Evolutionary conservation across 805 yeast species (phyloP), one percentile per base, ranked within the genome.

Genomic region (Candida parachauliodes): DNA sequence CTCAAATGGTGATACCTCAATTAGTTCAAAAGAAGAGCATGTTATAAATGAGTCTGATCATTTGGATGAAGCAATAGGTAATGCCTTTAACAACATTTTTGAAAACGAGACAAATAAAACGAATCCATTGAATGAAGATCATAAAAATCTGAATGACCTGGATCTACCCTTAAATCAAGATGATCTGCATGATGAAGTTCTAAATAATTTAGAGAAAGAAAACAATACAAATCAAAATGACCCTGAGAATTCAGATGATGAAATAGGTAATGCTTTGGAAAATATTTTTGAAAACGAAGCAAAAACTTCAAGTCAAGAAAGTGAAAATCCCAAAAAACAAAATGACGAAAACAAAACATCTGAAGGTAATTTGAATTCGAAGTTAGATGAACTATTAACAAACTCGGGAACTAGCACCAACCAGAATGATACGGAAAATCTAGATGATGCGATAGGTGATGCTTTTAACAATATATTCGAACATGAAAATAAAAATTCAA

Each of bases 51-150:
- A n/a, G n/a, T n/a, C n/a, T 24, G 62, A 37, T 12, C 49, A 53
- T 26, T 36, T 57, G 17, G 54, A 51, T 10, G 53, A 47, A 20
- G 63, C 60, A 15, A 60, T 60, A 17, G 66, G 64, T 4, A 47
- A 55, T 34, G 66, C 60, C 3, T 56, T 60, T 40, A 29, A 34
- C 18, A 20, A 34, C 17, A 33, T 35, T 1, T 27, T n/a, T 32
- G 33, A 19, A 10, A 31, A 29, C 5, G 32, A 24, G 15, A 14
- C 16, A 32, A 40, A 9, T 37, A 27, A 10, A 21, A 32, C 22
- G 22, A 20, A 20, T n/a, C n/a, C n/a, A n/a, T n/a, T n/a, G n/a
- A n/a, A n/a, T n/a, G n/a, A n/a, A n/a, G 10, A 8, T 21, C 24
- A 21, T 8, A 21, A 21, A 21, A 21, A 21, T 10, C 4, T 9